Percentiles rank a stretch among this genome's conserved stretches.
Conservation (phyloP, 805 yeast genomes). For the Priceomyces carsonii region DNA sequence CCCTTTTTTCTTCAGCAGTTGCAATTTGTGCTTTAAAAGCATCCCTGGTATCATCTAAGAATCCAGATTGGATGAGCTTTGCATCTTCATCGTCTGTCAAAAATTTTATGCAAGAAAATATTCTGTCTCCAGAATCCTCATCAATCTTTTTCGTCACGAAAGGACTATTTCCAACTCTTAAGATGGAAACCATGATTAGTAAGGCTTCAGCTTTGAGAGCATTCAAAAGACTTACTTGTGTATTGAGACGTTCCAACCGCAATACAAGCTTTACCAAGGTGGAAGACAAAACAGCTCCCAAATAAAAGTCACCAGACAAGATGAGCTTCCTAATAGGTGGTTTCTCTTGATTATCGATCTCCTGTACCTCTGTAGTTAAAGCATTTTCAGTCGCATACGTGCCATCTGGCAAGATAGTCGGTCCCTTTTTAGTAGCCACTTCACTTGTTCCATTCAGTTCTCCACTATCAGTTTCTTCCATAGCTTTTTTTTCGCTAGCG, state of each 20-base stretch:
- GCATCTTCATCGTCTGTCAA: constrained; percentile 64
- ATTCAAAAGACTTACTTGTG: constrained; percentile 61
- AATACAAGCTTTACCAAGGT: constrained; percentile 86
- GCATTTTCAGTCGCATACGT: constrained; percentile 97
- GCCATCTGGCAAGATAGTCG: constrained; percentile 95
- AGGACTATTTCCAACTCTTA: constrained; percentile 81
- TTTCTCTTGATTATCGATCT: constrained; percentile 40
- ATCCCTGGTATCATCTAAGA: constrained; percentile 81
- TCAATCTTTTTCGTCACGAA: constrained; percentile 76
- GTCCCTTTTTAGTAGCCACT: constrained; percentile 47
- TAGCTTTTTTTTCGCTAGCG: constrained; percentile 52
- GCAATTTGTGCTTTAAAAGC: constrained; percentile 77
- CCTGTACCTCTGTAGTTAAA: constrained; percentile 47
- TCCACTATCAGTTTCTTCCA: constrained; percentile 26
- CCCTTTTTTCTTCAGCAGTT: constrained; percentile 57
- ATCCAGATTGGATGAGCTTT: constrained; percentile 61
- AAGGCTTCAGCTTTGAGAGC: constrained; percentile 94
- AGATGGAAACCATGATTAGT: constrained; percentile 85
- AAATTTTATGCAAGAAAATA: constrained; percentile 80
- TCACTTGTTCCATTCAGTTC: constrained; percentile 29
- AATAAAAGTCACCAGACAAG: constrained; percentile 84
- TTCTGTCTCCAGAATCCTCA: constrained; percentile 96
- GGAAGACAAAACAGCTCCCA: constrained; percentile 84
- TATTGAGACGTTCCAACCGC: constrained; percentile 62
- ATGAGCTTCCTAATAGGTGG: constrained; percentile 83